phyloP scores from a whole-genome alignment of 805 yeast genomes.

The Sugiyamaella mastotermitis region DNA sequence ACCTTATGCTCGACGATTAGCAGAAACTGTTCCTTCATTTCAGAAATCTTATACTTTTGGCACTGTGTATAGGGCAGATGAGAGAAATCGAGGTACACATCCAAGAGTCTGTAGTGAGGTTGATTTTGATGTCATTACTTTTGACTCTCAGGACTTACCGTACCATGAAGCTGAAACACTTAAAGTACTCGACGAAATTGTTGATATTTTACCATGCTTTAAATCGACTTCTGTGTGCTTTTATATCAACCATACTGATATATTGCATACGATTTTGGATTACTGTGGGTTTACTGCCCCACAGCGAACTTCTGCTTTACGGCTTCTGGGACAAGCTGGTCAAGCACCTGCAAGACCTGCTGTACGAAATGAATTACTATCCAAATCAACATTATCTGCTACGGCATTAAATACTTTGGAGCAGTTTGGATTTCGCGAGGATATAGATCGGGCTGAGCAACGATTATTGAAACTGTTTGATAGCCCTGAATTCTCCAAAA shows the following conservation, averaged over 20 bases:
- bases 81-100: constrained; percentile 47
- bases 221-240: constrained; percentile 50
- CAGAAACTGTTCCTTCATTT: constrained; percentile 49
- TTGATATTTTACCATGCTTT: constrained; percentile 62
- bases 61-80: constrained; percentile 70
- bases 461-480: constrained; percentile 66
- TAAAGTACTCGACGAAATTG: constrained; percentile 71
- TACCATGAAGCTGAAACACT: constrained; percentile 84
- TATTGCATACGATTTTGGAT: constrained; percentile 70
- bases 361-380: constrained; percentile 46
- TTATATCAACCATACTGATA: constrained; percentile 73
- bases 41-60: constrained; percentile 70
- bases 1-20: constrained; percentile 82
- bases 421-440: constrained; percentile 68
- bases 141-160: constrained; percentile 41
- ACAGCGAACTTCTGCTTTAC: constrained; percentile 61
- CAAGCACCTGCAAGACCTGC: constrained; percentile 60
- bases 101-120: constrained; percentile 79
- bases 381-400: constrained; percentile 69
- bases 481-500: constrained; percentile 54
- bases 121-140: constrained; percentile 74
- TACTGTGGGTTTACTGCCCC: constrained; percentile 76
- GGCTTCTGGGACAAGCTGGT: constrained; percentile 71
- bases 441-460: constrained; percentile 55
- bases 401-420: constrained; percentile 79